Percentiles rank a stretch among this genome's conserved stretches.
These are phyloP conservation scores for Zygosaccharomyces pseudobailii DNA, from an alignment of 1,139 yeast species.

Conservation along the genomic window DNA sequence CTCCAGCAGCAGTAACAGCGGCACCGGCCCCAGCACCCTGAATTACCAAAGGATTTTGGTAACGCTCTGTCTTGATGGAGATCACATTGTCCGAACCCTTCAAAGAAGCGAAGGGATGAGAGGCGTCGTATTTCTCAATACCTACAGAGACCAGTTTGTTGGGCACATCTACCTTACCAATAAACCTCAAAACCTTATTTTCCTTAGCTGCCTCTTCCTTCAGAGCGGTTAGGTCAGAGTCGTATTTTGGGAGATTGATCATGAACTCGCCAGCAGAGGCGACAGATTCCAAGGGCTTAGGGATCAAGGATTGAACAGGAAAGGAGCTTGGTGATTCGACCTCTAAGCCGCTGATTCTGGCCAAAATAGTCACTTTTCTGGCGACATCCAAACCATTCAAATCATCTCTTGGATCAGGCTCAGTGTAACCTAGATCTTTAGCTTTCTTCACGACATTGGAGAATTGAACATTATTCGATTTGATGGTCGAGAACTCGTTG, in stretches of 20 bases:
- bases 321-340: conserved; percentile 92
- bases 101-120: conserved; percentile 94
- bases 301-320: conserved; percentile 91
- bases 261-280: conserved; percentile 72
- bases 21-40: conserved; percentile 99
- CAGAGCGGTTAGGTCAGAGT: conserved; percentile 67
- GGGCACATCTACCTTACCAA: conserved; percentile 81
- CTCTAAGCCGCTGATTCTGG: conserved; percentile 82
- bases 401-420: conserved; percentile 99
- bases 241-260: conserved; percentile 75
- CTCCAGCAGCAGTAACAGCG: conserved; percentile 98
- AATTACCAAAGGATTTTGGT: conserved; percentile 83
- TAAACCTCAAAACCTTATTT: conserved; percentile 84
- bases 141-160: conserved; percentile 73
- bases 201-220: conserved; percentile 79
- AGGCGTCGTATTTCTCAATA: conserved; percentile 73
- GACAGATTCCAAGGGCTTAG: conserved; percentile 74
- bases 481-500: conserved; percentile 79
- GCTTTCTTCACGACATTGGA: conserved; percentile 89
- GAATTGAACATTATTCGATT: conserved; percentile 60
- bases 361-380: conserved; percentile 91
- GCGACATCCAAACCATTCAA: conserved; percentile 97
- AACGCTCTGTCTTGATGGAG: conserved; percentile 85
- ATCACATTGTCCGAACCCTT: conserved; percentile 96
- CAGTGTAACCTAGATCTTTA: conserved; percentile 89